Percentiles rank a stretch among this genome's conserved stretches.
phyloP scores from a whole-genome alignment of 2,329 filamentous ascomycete genomes.

The Macrophomina pseudophaseolina region DNA sequence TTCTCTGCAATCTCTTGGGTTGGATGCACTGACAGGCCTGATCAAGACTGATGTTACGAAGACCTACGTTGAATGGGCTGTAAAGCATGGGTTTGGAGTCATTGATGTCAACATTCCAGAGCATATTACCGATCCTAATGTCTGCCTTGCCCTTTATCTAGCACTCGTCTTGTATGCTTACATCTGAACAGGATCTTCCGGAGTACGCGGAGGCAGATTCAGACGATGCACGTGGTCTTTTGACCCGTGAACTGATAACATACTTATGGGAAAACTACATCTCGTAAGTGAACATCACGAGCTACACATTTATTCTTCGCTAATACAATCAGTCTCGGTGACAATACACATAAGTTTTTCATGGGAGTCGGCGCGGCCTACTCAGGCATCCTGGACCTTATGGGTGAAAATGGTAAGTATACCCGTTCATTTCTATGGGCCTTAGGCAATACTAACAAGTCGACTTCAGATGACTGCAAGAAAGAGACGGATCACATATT shows the following conservation, averaged over 20 bases:
- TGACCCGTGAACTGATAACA: slow-evolving; percentile 72
- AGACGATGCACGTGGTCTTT: slow-evolving; percentile 43
- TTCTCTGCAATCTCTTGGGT: neutral
- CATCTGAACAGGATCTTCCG: slow-evolving; percentile 36
- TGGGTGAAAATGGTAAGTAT: slow-evolving; percentile 72
- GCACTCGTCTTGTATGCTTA: slow-evolving; percentile 29
- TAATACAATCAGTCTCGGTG: slow-evolving; percentile 52
- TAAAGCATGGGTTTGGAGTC: slow-evolving; percentile 76
- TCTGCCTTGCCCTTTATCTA: slow-evolving; percentile 36
- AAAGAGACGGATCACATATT: slow-evolving; percentile 72
- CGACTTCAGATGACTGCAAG: slow-evolving; percentile 61
- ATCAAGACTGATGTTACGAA: slow-evolving; percentile 78
- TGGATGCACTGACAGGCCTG: slow-evolving; percentile 30
- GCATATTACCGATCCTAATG: slow-evolving; percentile 69
- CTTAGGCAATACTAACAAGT: slow-evolving; percentile 1
- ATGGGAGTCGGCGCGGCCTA: slow-evolving; percentile 92
- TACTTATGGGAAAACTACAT: slow-evolving; percentile 99
- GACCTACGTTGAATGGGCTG: slow-evolving; percentile 84
- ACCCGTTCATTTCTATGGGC: slow-evolving; percentile 43
- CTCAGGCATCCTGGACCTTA: slow-evolving; percentile 77
- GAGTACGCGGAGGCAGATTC: slow-evolving; percentile 56
- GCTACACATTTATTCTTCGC: neutral
- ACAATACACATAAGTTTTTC: slow-evolving; percentile 77
- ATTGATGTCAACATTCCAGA: slow-evolving; percentile 92
- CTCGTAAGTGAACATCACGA: slow-evolving; percentile 57